Evolutionary conservation across 805 yeast genomes (phyloP), one percentile per base, ranked within the genome.

Genomic region (Myxozyma nipponensis): DNA sequence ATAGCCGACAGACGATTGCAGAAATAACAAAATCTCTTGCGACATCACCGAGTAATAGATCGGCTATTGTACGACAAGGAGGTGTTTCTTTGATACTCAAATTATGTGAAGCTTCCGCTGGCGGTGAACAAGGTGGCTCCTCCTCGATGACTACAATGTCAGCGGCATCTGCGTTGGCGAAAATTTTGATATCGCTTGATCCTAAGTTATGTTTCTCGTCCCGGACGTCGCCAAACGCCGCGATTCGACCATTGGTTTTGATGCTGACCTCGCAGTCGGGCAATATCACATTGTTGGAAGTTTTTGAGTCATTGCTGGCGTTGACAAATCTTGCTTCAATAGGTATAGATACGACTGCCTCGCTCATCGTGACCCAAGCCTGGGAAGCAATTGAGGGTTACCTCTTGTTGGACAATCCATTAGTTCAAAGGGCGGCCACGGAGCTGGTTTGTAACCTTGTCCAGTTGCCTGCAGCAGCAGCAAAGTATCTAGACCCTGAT

Each of bases 391-490:
- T 83, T 13, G 78, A 75, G 52, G 63, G 64, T 25, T 58, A 71
- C 18, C 60, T 79, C 55, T 55, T 78, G 18, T 72, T 77, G 50
- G 73, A 74, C 28, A 75, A 78, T 46, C 59, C 67, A 0, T 63
- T 72, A 46, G 64, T 85, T 2, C 86, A 82, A 62, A 69, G 78
- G 44, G 79, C 86, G 0, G 58, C 82, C 0, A 71, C 84, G 66
- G 89, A 85, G 60, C 72, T 85, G 17, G 64, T 83, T 7, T 77
- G 84, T 52, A 85, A 85, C 62, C 63, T 84, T 42, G 74, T 81
- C 61, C 69, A 62, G 44, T 62, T 67, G 1, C 66, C 69, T 1
- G 49, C 45, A 3, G 61, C 67, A 17, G 75, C 73, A 0, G 70
- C 64, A 40, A 66, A 62, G 56, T 67, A 63, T 49, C 57, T 69